Evolutionary conservation across 2,329 filamentous ascomycete genomes (phyloP), one percentile per base, ranked within the genome.

Genomic region (Beauveria scarabaeidicola): DNA sequence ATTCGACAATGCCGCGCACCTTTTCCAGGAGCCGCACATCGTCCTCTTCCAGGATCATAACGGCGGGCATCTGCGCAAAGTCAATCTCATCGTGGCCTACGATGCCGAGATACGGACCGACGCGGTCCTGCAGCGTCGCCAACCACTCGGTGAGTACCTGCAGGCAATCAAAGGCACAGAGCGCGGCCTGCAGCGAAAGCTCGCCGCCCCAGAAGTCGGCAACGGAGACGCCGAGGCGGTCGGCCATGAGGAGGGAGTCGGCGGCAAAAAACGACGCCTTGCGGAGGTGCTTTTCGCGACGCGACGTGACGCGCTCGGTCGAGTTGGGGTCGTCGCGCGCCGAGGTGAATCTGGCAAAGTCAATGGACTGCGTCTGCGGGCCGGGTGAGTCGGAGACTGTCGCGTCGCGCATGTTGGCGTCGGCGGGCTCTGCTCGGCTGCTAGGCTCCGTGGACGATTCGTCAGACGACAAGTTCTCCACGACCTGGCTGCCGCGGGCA

Each of bases 201-300:
- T 97, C 91, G 48, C 90, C 82, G 57, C 89, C 91, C 1, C 86
- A 88, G 62, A 90, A 87, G 63, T 96, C 91, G 8, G 89, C 87
- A 73, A 93, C 94, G 0, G 90, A 91, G 29, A 93, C 84, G 1
- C 91, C 91, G 13, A 94, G 81, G 69, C 89, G 92, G 70, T 95
- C 89, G 2, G 91, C 88, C 84, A 94, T 94, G 29, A 86, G 85
- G 9, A 99, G 82, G 0, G 92, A 96, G 71, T 97, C 91, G 1
- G 91, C 91, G 1, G 94, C 94, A 69, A 96, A 96, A 69, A 91
- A 95, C 0, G 93, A 94, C n/a, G 94, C 94, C 71, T 93, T 95
- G 47, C 93, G 87, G 21, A 97, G 79, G 68, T 96, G 90, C 64
- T 87, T 88, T 74, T 99, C 93, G 3, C 91, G 87, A 61, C 88